Conservation (phyloP, 2,329 filamentous ascomycete genomes). For the Curvularia hawaiiensis region DNA sequence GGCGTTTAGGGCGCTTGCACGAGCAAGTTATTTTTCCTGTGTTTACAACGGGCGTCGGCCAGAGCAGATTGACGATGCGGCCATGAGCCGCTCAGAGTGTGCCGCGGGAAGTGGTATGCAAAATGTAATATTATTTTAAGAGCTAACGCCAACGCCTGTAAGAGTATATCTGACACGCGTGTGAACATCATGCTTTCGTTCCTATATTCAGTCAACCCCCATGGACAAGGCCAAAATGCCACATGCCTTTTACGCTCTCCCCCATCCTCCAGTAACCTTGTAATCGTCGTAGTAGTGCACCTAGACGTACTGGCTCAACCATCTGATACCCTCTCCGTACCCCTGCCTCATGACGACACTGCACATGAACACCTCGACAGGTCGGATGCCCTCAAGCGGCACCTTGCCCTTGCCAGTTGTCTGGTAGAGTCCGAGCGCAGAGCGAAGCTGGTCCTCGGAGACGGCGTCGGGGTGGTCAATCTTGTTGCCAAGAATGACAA, state of each 20-base stretch:
- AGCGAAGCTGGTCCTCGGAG: constrained; percentile 91
- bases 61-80: constrained; percentile 2
- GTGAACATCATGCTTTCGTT: constrained; percentile 15
- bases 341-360: constrained; percentile 97
- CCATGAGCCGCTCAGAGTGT: neutral
- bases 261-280: neutral
- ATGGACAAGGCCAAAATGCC: constrained; percentile 1
- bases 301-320: constrained; percentile 51
- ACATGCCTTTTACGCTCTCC: constrained; percentile 1
- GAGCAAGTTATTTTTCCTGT: neutral
- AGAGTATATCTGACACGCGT: constrained; percentile 16
- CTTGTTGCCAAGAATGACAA: constrained; percentile 97
- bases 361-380: constrained; percentile 96
- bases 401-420: constrained; percentile 48
- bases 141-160: constrained; percentile 27
- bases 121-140: constrained; percentile 20
- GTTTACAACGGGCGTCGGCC: neutral
- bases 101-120: constrained; percentile 2
- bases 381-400: constrained; percentile 45
- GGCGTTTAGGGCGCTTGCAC: constrained; percentile 10
- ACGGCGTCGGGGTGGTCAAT: constrained; percentile 97
- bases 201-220: constrained; percentile 4
- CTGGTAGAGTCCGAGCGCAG: constrained; percentile 91
- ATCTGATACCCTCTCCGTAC: constrained; percentile 50
- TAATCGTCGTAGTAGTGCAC: neutral